A percentile compares a stretch with the other conserved stretches of the same genome.
Conservation (phyloP, 2,329 filamentous ascomycete genomes). For the Ceratocystis papillata region DNA sequence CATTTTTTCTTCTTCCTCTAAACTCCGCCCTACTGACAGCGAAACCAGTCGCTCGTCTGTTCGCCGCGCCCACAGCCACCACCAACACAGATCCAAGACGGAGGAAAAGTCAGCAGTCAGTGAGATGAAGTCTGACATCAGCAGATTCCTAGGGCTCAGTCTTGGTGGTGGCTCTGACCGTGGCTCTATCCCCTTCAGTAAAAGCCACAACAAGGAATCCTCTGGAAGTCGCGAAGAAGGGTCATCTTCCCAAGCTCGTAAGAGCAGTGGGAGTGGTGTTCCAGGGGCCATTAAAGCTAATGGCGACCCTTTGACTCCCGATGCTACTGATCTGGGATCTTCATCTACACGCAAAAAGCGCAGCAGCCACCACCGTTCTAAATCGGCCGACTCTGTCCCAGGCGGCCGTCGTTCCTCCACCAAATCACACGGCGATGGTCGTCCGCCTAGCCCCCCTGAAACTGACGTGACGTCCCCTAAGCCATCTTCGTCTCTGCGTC, state of each 20-base stretch:
- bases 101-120: constrained; percentile 28
- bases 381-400: constrained; percentile 37
- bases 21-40: constrained; percentile 34
- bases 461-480: constrained; percentile 44
- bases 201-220: constrained; percentile 81
- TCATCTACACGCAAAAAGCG: constrained; percentile 22
- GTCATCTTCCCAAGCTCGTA: constrained; percentile 29
- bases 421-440: constrained; percentile 35
- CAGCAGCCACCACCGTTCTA: constrained; percentile 33
- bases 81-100: constrained; percentile 32
- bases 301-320: constrained; percentile 51
- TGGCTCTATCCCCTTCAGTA: constrained; percentile 62
- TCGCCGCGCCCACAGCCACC: constrained; percentile 26
- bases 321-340: constrained; percentile 55
- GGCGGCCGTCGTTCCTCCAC: constrained; percentile 31
- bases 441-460: constrained; percentile 54
- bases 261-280: constrained; percentile 23
- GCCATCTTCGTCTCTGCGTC: constrained; percentile 14
- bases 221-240: constrained; percentile 53
- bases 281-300: constrained; percentile 23
- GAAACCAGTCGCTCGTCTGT: constrained; percentile 31
- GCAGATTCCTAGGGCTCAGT: constrained; percentile 10
- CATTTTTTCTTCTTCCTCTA: constrained; percentile 32
- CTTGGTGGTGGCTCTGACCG: constrained; percentile 34
- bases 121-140: constrained; percentile 21